Base-by-base conservation (phyloP, 164 flowering plant genomes). In the Chimonanthus praecox region DNA sequence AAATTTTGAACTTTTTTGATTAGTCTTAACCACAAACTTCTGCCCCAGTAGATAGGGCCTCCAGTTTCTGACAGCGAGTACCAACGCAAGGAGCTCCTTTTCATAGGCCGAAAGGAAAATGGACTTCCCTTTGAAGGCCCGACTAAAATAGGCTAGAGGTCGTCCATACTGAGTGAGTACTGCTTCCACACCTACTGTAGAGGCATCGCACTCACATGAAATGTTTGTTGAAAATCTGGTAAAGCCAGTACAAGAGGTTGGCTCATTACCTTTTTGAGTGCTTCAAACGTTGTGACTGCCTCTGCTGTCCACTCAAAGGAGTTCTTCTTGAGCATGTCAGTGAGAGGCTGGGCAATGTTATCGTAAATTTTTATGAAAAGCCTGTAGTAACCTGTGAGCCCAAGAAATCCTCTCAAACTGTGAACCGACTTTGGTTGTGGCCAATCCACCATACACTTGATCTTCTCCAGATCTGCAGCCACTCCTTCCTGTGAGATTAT, bases 141-240 rank as follows among this genome's bases (percentile, higher is more conserved):
- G 20, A 18, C 45, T 2, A 33, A 58, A 16, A 44, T 33, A 71
- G 46, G 64, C 65, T 4, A 67, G 4, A 16, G 48, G 49, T 5
- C n/a, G 21, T 2, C 51, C 49, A 21, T 58, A 7, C 45, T 61
- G 64, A 48, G 45, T 16, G 49, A 58, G 45, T 8, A 61, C 49
- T 3, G 11, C 64, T 2, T 47, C 43, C 7, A 71, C 4, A 11
- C 73, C 49, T 2, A 7, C 7, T 44, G 66, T 47, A 2, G 50
- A 71, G 11, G 73, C 66, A 46, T 58, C 49, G n/a, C 66, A 61
- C 50, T 71, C 16, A 71, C 9, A 8, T 6, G 13, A 13, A 61
- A 71, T 18, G 9, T 16, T 20, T 71, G n/a, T 10, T 21, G 44
- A 50, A 71, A 71, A 61, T 71, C 0, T 15, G 50, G 50, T 6